Evolutionary conservation across 768 basidiomycete genomes (phyloP).

Genomic region (Rhizopogon vinicolor): DNA sequence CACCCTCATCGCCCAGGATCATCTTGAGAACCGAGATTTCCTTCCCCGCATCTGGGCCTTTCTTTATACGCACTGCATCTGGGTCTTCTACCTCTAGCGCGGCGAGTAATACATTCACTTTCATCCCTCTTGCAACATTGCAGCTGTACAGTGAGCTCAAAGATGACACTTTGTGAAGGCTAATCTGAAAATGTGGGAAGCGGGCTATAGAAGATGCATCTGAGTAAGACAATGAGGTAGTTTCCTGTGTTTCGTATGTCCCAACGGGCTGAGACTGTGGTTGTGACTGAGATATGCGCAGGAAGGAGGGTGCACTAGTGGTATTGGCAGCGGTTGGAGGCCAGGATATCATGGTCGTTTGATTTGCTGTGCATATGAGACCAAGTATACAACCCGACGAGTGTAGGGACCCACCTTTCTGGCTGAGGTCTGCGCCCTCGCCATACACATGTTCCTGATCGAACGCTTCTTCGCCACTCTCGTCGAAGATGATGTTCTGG

Average conservation of each 20-base stretch:
- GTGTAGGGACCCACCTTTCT: constrained; percentile 1
- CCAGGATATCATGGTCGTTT: constrained; percentile 56
- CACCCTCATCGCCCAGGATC: constrained; percentile 70
- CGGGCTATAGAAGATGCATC: constrained; percentile 66
- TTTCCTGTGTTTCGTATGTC: constrained; percentile 40
- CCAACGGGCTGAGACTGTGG: constrained; percentile 7
- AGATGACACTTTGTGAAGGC: constrained; percentile 51
- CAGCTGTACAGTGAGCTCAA: constrained; percentile 34
- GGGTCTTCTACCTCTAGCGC: constrained; percentile 77
- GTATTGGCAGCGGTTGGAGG: constrained; percentile 37
- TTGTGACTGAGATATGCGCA: constrained; percentile 23
- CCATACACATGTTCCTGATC: constrained; percentile 11
- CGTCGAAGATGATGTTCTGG: constrained; percentile 65
- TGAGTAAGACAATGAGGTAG: constrained; percentile 51
- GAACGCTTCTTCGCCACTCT: constrained; percentile 32
- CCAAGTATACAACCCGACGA: background rate
- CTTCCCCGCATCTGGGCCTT: constrained; percentile 64
- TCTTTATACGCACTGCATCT: constrained; percentile 61
- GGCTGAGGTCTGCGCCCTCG: constrained; percentile 10
- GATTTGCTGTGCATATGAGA: constrained; percentile 27
- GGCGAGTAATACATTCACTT: constrained; percentile 57
- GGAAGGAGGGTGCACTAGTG: constrained; percentile 19
- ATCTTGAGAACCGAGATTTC: constrained; percentile 65
- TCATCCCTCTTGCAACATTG: constrained; percentile 29
- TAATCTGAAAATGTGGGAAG: constrained; percentile 76